A percentile compares a stretch with the other conserved stretches of the same genome.
Evolutionary conservation across 345 rosid species (phyloP).

Genomic region (Capsella bursapastoris): DNA sequence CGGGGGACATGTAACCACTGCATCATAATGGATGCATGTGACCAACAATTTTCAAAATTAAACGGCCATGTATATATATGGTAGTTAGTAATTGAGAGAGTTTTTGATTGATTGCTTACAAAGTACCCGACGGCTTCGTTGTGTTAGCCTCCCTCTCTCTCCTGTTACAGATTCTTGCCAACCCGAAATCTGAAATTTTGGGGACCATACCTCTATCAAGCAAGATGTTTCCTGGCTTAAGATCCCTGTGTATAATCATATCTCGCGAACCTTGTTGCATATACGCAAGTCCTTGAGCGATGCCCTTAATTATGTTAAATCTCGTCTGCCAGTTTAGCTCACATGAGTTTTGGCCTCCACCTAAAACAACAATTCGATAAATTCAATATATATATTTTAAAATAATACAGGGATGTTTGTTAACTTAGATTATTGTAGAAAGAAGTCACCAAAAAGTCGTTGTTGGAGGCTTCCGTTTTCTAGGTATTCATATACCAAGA

Average conservation of each 20-base stretch:
- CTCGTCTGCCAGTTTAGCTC: background rate
- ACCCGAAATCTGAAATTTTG: slow-evolving; percentile 1
- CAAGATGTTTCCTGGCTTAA: background rate
- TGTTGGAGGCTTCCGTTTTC: background rate
- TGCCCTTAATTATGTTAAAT: background rate
- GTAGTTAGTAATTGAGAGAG: background rate
- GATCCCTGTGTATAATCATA: background rate
- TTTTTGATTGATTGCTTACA: background rate
- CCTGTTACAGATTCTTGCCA: background rate
- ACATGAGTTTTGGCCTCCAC: background rate
- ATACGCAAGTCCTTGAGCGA: background rate
- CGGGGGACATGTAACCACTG: slow-evolving; percentile 3
- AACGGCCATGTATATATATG: background rate
- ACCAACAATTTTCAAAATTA: background rate
- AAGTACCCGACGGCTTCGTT: background rate
- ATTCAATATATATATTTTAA: too few species aligned
- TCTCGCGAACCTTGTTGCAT: slow-evolving; percentile 5
- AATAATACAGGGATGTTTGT: background rate
- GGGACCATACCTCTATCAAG: slow-evolving; percentile 1
- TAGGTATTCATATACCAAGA: background rate
- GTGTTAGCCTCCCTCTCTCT: background rate
- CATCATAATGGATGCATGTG: background rate
- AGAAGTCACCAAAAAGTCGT: background rate
- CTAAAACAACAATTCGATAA: background rate
- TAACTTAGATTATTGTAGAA: background rate